These are phyloP conservation scores for Cladophialophora carrionii DNA, from an alignment of 2,329 filamentous ascomycete genomes.

Conservation along the genomic window DNA sequence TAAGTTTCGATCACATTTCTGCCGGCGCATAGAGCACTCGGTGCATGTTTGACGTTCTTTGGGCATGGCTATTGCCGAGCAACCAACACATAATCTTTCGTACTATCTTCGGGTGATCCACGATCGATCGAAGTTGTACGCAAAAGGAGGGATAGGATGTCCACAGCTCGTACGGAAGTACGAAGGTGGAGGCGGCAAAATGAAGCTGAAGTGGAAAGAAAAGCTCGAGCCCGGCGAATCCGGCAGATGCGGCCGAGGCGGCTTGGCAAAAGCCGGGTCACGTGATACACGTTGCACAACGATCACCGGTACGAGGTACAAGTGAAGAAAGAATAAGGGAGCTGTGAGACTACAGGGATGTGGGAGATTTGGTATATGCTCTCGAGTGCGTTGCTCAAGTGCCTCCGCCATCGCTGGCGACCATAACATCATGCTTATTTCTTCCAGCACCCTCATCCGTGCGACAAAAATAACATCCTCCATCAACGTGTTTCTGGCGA, in stretches of 20 bases:
- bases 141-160: constrained; percentile 1
- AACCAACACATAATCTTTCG: constrained; percentile 16
- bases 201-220: constrained; percentile 15
- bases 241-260: background rate
- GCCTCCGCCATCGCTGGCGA: background rate
- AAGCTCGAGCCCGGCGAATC: constrained; percentile 1
- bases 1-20: constrained; percentile 47
- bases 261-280: background rate
- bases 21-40: constrained; percentile 39
- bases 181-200: constrained; percentile 22
- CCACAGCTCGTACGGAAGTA: constrained; percentile 19
- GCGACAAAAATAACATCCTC: background rate
- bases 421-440: background rate
- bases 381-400: background rate
- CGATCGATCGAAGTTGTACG: constrained; percentile 26
- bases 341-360: background rate
- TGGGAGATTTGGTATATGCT: background rate
- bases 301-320: background rate
- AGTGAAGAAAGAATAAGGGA: background rate
- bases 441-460: background rate
- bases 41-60: constrained; percentile 39
- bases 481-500: background rate
- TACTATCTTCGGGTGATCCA: constrained; percentile 13
- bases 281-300: background rate
- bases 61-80: constrained; percentile 24